Percentiles rank a stretch among this genome's conserved stretches.
Evolutionary conservation across 805 yeast species (phyloP).

Genomic region (Wickerhamomyces xylosicus): DNA sequence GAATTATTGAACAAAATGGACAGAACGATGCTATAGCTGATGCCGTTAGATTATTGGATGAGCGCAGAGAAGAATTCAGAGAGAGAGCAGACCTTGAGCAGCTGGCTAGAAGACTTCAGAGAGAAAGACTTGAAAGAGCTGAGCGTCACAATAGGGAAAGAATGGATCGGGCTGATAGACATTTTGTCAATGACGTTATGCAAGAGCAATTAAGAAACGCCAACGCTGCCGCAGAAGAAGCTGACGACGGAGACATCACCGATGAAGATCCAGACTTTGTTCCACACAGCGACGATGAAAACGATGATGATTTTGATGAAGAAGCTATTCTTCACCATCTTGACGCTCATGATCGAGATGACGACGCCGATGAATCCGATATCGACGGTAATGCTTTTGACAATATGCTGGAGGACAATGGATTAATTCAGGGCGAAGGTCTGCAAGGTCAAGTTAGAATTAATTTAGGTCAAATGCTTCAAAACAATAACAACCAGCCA

Average conservation of each 20-base stretch:
- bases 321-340: neutral
- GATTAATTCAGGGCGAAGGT: constrained; percentile 9
- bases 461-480: too few relatives aligned
- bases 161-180: neutral
- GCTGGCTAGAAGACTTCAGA: neutral
- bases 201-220: neutral
- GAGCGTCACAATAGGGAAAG: too few relatives aligned
- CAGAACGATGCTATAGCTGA: constrained; percentile 1
- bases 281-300: constrained; percentile 13
- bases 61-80: constrained; percentile 1
- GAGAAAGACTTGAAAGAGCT: neutral
- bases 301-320: constrained; percentile 5
- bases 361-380: constrained; percentile 6
- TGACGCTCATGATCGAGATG: constrained; percentile 8
- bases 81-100: neutral
- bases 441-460: constrained; percentile 11
- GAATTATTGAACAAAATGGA: constrained; percentile 1
- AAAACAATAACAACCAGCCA: too few relatives aligned
- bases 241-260: neutral
- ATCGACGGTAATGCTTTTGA: too few relatives aligned
- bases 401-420: too few relatives aligned
- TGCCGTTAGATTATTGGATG: neutral
- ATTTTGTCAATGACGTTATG: neutral
- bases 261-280: constrained; percentile 21
- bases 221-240: neutral